Percentiles rank a stretch among this genome's conserved stretches.
These are phyloP conservation scores for Nannochloris sp. DNA, from an alignment of 139 green algal genomes.

Conservation along the genomic window DNA sequence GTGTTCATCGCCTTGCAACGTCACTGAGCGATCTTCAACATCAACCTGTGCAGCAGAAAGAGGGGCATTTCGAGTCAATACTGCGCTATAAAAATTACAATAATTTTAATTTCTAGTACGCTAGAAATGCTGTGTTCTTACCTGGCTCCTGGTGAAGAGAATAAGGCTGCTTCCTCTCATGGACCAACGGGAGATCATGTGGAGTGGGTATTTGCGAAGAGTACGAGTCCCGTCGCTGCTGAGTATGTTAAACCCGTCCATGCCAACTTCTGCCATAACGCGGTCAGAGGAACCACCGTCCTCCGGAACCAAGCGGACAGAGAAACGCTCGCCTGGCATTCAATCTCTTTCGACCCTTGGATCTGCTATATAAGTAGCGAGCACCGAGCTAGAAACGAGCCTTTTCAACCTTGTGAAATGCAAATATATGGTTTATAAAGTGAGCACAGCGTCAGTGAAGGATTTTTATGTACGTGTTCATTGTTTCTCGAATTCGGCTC, in stretches of 20 bases:
- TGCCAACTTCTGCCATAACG: slow-evolving; percentile 46
- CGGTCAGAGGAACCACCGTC: slow-evolving; percentile 3
- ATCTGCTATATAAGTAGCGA: too few relatives aligned
- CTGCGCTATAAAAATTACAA: too few relatives aligned
- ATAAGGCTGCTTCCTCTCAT: slow-evolving; percentile 51
- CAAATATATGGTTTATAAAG: too few relatives aligned
- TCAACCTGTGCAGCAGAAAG: too few relatives aligned
- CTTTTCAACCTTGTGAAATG: too few relatives aligned
- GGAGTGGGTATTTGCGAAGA: slow-evolving; percentile 67
- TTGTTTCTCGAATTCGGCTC: too few relatives aligned
- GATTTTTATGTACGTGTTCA: too few relatives aligned
- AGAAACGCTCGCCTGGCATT: slow-evolving; percentile 28
- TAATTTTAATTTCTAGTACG: neutral
- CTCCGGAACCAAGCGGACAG: slow-evolving; percentile 14
- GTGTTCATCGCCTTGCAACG: slow-evolving; percentile 51
- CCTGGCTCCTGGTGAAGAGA: slow-evolving; percentile 70
- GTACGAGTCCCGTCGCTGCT: slow-evolving; percentile 32
- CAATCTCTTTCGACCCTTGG: too few relatives aligned
- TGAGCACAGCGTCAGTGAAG: too few relatives aligned
- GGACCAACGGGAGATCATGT: slow-evolving; percentile 66
- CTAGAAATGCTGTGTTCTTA: neutral
- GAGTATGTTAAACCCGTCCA: slow-evolving; percentile 73
- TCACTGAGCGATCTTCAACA: slow-evolving; percentile 72
- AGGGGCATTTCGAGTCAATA: too few relatives aligned
- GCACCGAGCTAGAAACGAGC: too few relatives aligned